Conservation (phyloP, 2,329 filamentous ascomycete genomes). For the Hymenoscyphus scutula region DNA sequence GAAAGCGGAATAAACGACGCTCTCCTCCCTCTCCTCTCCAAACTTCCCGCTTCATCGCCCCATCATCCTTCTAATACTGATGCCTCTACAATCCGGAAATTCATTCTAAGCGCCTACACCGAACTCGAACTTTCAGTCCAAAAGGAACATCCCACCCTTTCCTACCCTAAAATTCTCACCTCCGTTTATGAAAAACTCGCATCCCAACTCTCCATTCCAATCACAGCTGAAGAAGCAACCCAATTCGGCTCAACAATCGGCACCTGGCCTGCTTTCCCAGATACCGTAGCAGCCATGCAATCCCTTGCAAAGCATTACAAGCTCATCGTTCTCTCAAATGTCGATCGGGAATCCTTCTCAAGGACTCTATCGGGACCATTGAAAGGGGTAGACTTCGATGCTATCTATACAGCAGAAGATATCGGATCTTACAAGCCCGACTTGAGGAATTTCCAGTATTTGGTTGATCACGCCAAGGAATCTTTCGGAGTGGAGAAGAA, state of each 20-base stretch:
- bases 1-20: conserved; percentile 60
- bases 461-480: conserved; percentile 52
- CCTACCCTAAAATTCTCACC: conserved; percentile 51
- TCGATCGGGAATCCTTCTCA: conserved; percentile 52
- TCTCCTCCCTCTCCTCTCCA: conserved; percentile 43
- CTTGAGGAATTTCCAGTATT: conserved; percentile 61
- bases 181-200: conserved; percentile 39
- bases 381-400: conserved; percentile 52
- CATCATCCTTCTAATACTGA: conserved; percentile 21
- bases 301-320: conserved; percentile 45
- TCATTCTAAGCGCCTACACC: conserved; percentile 22
- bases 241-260: conserved; percentile 45
- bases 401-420: conserved; percentile 66
- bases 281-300: conserved; percentile 47
- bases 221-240: conserved; percentile 31
- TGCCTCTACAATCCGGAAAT: conserved; percentile 4
- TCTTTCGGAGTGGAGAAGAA: conserved; percentile 56
- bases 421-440: conserved; percentile 72
- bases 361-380: conserved; percentile 46
- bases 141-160: conserved; percentile 46
- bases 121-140: conserved; percentile 38
- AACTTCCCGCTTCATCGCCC: conserved; percentile 18
- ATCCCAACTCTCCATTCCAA: conserved; percentile 34
- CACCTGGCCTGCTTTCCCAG: conserved; percentile 48
- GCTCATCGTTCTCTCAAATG: conserved; percentile 55